Evolutionary conservation across 176 grass and related monocot genomes (phyloP).

Genomic region (Ensete ventricosum): DNA sequence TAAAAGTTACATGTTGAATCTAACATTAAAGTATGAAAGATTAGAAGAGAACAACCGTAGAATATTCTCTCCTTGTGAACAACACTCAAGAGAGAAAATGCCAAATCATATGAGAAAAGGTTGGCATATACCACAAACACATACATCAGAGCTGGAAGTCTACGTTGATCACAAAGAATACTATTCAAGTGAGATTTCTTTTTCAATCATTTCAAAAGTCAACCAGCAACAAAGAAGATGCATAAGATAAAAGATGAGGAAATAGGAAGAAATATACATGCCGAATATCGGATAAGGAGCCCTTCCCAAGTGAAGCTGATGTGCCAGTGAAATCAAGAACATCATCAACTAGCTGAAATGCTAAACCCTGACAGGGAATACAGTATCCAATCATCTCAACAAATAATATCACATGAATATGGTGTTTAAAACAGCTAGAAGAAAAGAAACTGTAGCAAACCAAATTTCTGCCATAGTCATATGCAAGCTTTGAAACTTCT

Average conservation of each 20-base stretch:
- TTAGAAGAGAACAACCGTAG: too few species aligned
- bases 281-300: slow-evolving; percentile 73
- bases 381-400: neutral
- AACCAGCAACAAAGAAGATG: too few species aligned
- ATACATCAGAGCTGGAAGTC: too few species aligned
- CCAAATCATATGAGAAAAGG: too few species aligned
- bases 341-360: slow-evolving; percentile 90
- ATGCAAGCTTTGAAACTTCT: slow-evolving; percentile 79
- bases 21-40: too few species aligned
- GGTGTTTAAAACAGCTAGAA: neutral
- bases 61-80: too few species aligned
- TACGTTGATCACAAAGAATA: too few species aligned
- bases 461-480: slow-evolving; percentile 91
- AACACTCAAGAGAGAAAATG: too few species aligned
- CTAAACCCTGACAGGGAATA: slow-evolving; percentile 57
- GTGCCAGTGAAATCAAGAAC: slow-evolving; percentile 97
- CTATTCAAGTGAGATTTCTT: too few species aligned
- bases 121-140: too few species aligned
- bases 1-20: too few species aligned
- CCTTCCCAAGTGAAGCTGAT: slow-evolving; percentile 82
- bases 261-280: slow-evolving; percentile 50
- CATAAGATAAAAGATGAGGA: neutral
- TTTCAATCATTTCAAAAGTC: too few species aligned
- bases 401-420: neutral
- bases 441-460: slow-evolving; percentile 25